Evolutionary conservation across 352 stramenopile genomes (phyloP).

Genomic region (Phytopythium vexans): DNA sequence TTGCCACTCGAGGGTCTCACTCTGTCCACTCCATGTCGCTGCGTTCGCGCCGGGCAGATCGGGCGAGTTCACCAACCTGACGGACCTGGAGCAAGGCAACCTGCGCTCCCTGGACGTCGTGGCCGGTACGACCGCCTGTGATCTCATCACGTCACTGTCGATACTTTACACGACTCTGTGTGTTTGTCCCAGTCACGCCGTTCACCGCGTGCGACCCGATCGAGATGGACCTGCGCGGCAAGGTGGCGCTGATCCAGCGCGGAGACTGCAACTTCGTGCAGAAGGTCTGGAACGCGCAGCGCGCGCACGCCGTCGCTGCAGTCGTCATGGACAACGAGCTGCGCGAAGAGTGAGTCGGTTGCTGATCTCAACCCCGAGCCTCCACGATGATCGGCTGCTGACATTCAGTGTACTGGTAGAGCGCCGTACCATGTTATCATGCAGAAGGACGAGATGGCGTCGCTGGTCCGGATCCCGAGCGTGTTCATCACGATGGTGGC

Average conservation of each 20-base stretch:
- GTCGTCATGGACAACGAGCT: conserved; percentile 74
- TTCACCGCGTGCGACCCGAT: conserved; percentile 67
- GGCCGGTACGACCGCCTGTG: conserved; percentile 19
- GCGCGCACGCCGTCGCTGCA: conserved; percentile 55
- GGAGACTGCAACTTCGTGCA: conserved; percentile 64
- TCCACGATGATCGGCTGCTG: neutral
- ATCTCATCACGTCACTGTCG: no score
- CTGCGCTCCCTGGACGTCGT: conserved; percentile 41
- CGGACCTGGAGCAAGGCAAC: conserved; percentile 28
- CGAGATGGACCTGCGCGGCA: conserved; percentile 39
- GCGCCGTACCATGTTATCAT: conserved; percentile 82
- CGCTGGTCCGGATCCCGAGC: conserved; percentile 54
- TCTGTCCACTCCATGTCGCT: no score
- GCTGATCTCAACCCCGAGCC: neutral
- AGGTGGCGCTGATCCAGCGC: conserved; percentile 75
- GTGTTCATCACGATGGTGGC: conserved; percentile 72
- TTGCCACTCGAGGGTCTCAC: no score
- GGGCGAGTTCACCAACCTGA: conserved; percentile 69
- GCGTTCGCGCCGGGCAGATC: conserved; percentile 23
- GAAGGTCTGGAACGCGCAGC: conserved; percentile 59
- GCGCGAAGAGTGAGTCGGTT: conserved; percentile 43
- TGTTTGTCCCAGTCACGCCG: conserved; percentile 24
- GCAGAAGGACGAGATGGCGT: conserved; percentile 77
- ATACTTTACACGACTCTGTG: no score
- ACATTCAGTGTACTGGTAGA: conserved; percentile 11